A percentile compares a stretch with the other conserved stretches of the same genome.
These are phyloP conservation scores for Xylaria sp. DNA, from an alignment of 2,329 filamentous ascomycete species.

Conservation along the genomic window DNA sequence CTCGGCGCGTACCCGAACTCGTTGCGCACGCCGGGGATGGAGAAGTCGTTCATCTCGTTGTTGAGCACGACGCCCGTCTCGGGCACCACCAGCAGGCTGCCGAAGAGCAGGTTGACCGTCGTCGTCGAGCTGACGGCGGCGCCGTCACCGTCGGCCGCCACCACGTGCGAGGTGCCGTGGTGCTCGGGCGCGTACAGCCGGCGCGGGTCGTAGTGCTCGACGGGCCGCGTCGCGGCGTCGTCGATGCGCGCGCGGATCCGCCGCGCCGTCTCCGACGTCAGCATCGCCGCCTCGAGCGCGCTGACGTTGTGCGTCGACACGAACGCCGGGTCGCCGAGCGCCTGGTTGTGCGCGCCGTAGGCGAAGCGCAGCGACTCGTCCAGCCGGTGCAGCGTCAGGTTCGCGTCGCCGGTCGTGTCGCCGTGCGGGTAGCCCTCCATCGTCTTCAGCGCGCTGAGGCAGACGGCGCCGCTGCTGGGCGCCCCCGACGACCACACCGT, in stretches of 20 bases:
- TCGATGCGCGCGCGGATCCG: slow-evolving; percentile 67
- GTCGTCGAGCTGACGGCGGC: slow-evolving; percentile 82
- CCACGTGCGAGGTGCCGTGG: slow-evolving; percentile 74
- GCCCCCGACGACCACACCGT: slow-evolving; percentile 71
- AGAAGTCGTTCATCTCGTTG: slow-evolving; percentile 79
- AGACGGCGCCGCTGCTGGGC: slow-evolving; percentile 78
- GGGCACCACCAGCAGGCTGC: slow-evolving; percentile 76
- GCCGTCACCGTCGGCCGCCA: slow-evolving; percentile 71
- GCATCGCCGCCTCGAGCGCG: slow-evolving; percentile 67
- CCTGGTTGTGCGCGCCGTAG: slow-evolving; percentile 77
- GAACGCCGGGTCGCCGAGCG: slow-evolving; percentile 81
- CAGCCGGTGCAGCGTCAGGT: slow-evolving; percentile 78
- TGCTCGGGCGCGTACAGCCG: slow-evolving; percentile 68
- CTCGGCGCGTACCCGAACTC: slow-evolving; percentile 84
- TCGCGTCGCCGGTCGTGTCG: slow-evolving; percentile 51
- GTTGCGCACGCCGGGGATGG: slow-evolving; percentile 75
- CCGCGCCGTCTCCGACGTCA: slow-evolving; percentile 63
- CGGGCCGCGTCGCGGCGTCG: slow-evolving; percentile 71
- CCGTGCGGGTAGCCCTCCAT: slow-evolving; percentile 73
- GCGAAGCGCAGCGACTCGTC: slow-evolving; percentile 89
- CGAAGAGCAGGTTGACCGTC: slow-evolving; percentile 87
- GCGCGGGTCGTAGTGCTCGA: slow-evolving; percentile 73
- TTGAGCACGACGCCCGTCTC: slow-evolving; percentile 81
- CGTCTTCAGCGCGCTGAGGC: slow-evolving; percentile 76
- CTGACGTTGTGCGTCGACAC: slow-evolving; percentile 60